These are phyloP conservation scores for Thraustochytrium striatum DNA, from an alignment of 352 stramenopile species.

Conservation along the genomic window DNA sequence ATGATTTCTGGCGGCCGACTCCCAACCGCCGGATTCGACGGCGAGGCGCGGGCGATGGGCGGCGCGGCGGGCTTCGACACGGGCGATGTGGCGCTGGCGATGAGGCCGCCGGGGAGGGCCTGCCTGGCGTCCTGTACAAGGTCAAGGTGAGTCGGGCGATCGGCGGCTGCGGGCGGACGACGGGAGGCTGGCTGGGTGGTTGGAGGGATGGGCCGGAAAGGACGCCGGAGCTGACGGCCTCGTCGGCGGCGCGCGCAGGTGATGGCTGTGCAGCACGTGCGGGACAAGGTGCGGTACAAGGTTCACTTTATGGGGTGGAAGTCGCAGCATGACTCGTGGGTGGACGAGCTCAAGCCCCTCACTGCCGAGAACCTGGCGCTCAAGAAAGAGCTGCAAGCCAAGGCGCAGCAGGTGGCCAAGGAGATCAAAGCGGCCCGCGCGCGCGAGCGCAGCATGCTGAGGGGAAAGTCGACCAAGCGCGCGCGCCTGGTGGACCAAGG, in stretches of 20 bases:
- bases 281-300: not conserved
- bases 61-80: too few relatives aligned
- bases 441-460: not conserved
- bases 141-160: not conserved
- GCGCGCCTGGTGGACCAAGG: too few relatives aligned
- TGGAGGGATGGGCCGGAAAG: too few relatives aligned
- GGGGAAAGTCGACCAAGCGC: too few relatives aligned
- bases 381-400: not conserved
- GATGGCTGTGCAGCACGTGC: not conserved
- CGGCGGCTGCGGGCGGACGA: too few relatives aligned
- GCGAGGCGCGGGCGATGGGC: too few relatives aligned
- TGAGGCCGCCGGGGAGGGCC: not conserved
- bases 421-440: not conserved
- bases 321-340: conserved; percentile 11
- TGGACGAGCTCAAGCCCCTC: not conserved
- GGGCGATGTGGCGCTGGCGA: not conserved
- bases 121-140: not conserved
- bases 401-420: not conserved
- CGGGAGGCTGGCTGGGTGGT: too few relatives aligned
- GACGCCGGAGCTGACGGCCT: too few relatives aligned
- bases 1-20: too few relatives aligned
- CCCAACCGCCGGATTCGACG: too few relatives aligned
- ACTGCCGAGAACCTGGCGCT: not conserved
- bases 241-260: too few relatives aligned
- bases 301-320: conserved; percentile 43